A percentile compares a stretch with the other conserved stretches of the same genome.
These are phyloP conservation scores for Elsinoe australis DNA, from an alignment of 2,329 filamentous ascomycete genomes.

Conservation along the genomic window DNA sequence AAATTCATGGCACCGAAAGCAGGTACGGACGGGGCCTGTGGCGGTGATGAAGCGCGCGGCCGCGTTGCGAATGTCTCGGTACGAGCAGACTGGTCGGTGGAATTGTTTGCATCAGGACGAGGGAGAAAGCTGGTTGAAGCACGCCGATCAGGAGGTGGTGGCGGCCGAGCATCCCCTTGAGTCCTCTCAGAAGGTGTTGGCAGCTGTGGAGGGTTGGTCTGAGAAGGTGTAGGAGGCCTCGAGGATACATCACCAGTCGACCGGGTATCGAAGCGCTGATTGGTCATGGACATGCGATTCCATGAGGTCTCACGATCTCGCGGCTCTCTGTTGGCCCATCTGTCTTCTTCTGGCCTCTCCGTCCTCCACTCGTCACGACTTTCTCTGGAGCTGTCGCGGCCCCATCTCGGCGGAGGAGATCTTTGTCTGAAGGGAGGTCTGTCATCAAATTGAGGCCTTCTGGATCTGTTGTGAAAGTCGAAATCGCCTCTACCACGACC, in stretches of 20 bases:
- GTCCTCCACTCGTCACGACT: slow-evolving; percentile 38
- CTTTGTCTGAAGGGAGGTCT: slow-evolving; percentile 52
- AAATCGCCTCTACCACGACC: slow-evolving; percentile 49
- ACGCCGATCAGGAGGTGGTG: slow-evolving; percentile 19
- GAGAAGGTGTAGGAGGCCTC: slow-evolving; percentile 21
- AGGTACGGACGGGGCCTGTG: slow-evolving; percentile 47
- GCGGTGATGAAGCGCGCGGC: slow-evolving; percentile 43
- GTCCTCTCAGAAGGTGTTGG: slow-evolving; percentile 31
- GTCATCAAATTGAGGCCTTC: slow-evolving; percentile 38
- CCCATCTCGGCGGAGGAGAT: slow-evolving; percentile 46
- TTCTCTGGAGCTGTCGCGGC: slow-evolving; percentile 40
- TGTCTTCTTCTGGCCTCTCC: slow-evolving; percentile 38
- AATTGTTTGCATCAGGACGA: slow-evolving; percentile 31
- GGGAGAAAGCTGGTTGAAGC: slow-evolving; percentile 33
- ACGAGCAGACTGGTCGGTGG: slow-evolving; percentile 34
- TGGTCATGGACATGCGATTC: slow-evolving; percentile 11
- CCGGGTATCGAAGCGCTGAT: slow-evolving; percentile 25
- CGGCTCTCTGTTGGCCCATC: slow-evolving; percentile 31
- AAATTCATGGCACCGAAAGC: slow-evolving; percentile 43
- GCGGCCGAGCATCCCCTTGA: slow-evolving; percentile 24
- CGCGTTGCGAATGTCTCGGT: slow-evolving; percentile 41
- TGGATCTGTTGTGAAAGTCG: slow-evolving; percentile 44
- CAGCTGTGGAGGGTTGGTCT: slow-evolving; percentile 21
- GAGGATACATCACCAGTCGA: slow-evolving; percentile 24
- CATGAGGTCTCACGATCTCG: slow-evolving; percentile 9